Evolutionary conservation across 1,284 basidiomycete genomes (phyloP).

Genomic region (Testicularia cyperi): DNA sequence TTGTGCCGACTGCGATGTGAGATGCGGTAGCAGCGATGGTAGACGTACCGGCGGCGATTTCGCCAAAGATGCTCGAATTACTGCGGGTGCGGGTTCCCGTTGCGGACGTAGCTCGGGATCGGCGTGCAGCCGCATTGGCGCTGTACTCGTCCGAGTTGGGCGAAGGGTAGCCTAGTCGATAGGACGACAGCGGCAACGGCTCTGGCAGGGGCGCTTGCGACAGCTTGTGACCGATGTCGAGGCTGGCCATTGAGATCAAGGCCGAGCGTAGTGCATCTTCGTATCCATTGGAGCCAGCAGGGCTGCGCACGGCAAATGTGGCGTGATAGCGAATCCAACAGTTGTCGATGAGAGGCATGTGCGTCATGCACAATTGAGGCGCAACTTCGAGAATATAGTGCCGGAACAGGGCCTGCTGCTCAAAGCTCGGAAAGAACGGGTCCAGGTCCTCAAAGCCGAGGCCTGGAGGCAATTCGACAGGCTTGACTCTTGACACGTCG

Average conservation of each 20-base stretch:
- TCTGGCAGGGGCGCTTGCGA: slow-evolving; percentile 25
- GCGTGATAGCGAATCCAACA: slow-evolving; percentile 34
- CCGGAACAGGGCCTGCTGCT: slow-evolving; percentile 31
- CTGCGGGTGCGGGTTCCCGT: background rate
- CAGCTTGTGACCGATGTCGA: slow-evolving; percentile 30
- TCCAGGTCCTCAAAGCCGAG: slow-evolving; percentile 31
- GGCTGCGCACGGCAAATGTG: slow-evolving; percentile 18
- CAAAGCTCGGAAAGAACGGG: slow-evolving; percentile 28
- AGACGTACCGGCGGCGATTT: background rate
- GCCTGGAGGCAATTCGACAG: slow-evolving; percentile 20
- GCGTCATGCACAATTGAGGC: slow-evolving; percentile 24
- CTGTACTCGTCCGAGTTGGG: slow-evolving; percentile 2
- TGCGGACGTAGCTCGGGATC: background rate
- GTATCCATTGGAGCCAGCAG: slow-evolving; percentile 24
- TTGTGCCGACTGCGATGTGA: slow-evolving; percentile 5
- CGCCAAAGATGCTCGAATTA: background rate
- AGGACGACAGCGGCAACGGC: slow-evolving; percentile 5
- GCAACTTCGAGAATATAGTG: slow-evolving; percentile 34
- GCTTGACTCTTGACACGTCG: slow-evolving; percentile 25
- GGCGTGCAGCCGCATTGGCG: background rate
- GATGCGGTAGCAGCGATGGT: too few species aligned
- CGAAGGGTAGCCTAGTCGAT: slow-evolving; percentile 3
- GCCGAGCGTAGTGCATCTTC: slow-evolving; percentile 32
- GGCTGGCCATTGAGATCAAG: slow-evolving; percentile 27
- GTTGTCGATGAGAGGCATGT: slow-evolving; percentile 25